A percentile compares a stretch with the other conserved stretches of the same genome.
Conservation (phyloP, 2,329 filamentous ascomycete species). For the Aspergillus aculeatinus region DNA sequence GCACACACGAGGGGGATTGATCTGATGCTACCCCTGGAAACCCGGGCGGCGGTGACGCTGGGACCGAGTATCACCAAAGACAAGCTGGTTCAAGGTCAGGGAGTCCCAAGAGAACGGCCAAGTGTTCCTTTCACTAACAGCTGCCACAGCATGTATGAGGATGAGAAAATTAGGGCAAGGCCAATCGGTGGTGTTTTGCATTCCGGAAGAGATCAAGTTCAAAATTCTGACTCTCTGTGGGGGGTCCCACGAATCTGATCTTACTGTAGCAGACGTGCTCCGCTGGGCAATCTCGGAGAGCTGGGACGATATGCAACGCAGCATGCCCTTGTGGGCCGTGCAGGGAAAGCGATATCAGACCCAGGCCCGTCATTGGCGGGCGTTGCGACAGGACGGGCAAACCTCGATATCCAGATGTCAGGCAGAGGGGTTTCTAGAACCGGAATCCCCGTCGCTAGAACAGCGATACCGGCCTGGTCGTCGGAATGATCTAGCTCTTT, state of each 20-base stretch:
- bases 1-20: conserved; percentile 70
- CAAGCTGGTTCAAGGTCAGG: conserved; percentile 63
- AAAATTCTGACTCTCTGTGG: conserved; percentile 46
- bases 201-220: conserved; percentile 58
- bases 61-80: conserved; percentile 68
- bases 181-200: conserved; percentile 63
- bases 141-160: conserved; percentile 61
- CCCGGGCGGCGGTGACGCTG: conserved; percentile 66
- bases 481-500: not conserved
- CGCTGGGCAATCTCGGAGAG: conserved; percentile 62
- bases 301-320: conserved; percentile 48
- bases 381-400: not conserved
- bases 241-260: conserved; percentile 17
- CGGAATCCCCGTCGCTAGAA: conserved; percentile 54
- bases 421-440: conserved; percentile 53
- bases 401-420: conserved; percentile 22
- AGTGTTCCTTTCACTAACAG: not conserved
- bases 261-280: conserved; percentile 58
- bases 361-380: conserved; percentile 40
- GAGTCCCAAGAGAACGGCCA: not conserved
- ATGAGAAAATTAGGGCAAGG: conserved; percentile 67
- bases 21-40: conserved; percentile 58
- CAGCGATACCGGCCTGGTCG: conserved; percentile 50
- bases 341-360: conserved; percentile 56
- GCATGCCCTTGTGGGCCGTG: conserved; percentile 59